Base-by-base conservation (phyloP, 176 grass and related monocot genomes). In the Coix lacrymajobi region DNA sequence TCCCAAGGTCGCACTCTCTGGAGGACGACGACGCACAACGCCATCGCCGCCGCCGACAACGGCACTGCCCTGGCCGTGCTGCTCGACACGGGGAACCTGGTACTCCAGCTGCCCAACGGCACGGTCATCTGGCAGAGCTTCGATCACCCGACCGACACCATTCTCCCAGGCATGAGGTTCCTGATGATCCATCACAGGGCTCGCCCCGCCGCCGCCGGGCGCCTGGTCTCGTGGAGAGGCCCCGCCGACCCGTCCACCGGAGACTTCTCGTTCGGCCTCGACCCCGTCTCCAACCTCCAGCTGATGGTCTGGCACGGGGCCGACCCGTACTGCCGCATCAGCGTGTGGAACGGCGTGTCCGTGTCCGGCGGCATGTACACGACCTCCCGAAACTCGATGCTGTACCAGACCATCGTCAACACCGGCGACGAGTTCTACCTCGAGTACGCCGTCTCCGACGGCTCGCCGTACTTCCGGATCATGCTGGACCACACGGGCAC, bases 81-180 rank as follows among this genome's bases (percentile, higher is more conserved):
- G 0, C 62, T 84, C 3, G 22, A 90, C n/a, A 31, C 56, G 0
- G 83, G 85, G 0, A 86, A 90, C 77, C 56, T 93, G 28, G 63
- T 85, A 6, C 69, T 88, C 8, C 83, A 24, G 16, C 28, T 24
- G 26, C 36, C 62, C 1, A 79, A 73, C 3, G 58, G 52, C 31
- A 70, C 57, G 1, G 14, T 31, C 6, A 48, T 90, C 26, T 90
- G 85, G 85, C 74, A 92, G n/a, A 92, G 91, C 49, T 85, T 90
- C 4, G 61, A 87, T 34, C 78, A 87, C 41, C 87, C 81, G 0
- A 80, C 69, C 0, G 85, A 93, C 75, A 88, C 85, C 62, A 3
- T 88, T 1, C 17, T 93, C 2, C 85, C 78, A 0, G n/a, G 44
- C 7, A 85, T 77, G 85, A 76, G n/a, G 68, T 0, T 93, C 5